Base-by-base conservation (phyloP, 202 grass and related monocot species). In the Panicum hallii region DNA sequence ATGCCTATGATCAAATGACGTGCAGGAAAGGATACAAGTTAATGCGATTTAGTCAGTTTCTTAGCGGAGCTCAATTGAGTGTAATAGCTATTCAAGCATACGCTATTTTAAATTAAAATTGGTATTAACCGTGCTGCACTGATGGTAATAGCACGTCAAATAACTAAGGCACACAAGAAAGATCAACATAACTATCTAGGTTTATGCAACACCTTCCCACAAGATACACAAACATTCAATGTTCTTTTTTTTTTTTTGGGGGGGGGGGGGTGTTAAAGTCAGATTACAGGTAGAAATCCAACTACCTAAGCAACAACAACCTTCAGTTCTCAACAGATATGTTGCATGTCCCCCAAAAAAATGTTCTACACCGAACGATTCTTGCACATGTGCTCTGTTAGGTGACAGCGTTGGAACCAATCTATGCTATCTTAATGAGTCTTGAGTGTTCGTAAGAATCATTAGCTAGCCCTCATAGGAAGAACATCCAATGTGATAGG, bases 401-500 rank as follows among this genome's bases (percentile, higher is more conserved):
- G 78, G 70, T 28, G 28, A 80, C 9, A 75, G 50, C 42, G 26
- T 75, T 40, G 56, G 36, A 79, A 87, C 55, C 14, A 87, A 68
- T 55, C 76, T 80, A 79, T 47, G 61, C 75, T 84, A 87, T 12
- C 53, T 71, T 60, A 60, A 72, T 28, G 58, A 70, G 44, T 54
- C 52, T 15, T 8, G 15, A 44, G 40, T 49, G 16, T 61, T 45
- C 7, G 26, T 88, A 65, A 41, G 67, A 79, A 83, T 30, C 50
- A 75, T 91, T 74, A 93, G 70, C 64, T 78, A 95, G 72, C 60
- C 47, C 52, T 99, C 86, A 74, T 87, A 89, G 44, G 86, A 84
- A 77, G 91, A 92, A 74, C 97, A 99, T 67, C 92, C 97, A 85
- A 97, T 94, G 82, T 99, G 97, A 88, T 94, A 94, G 55, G 93